phyloP scores from a whole-genome alignment of 2,329 filamentous ascomycete species.

The Scopulariopsis brevicaulis region DNA sequence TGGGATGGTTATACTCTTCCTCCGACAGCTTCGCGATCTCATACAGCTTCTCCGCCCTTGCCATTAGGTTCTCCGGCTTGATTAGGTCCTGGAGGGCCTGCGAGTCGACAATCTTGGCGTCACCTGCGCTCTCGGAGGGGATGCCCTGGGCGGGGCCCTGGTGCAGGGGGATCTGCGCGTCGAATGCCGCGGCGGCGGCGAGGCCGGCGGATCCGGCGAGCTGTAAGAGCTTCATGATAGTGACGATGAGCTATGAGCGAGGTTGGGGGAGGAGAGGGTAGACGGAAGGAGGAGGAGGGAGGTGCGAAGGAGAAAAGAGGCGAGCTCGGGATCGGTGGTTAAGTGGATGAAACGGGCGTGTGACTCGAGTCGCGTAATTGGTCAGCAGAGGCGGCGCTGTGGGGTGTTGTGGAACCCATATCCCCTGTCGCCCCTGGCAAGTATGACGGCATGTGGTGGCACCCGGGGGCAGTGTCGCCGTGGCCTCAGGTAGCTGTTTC shows the following conservation, averaged over 20 bases:
- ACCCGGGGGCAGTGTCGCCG: neutral
- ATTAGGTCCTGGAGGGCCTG: slow-evolving; percentile 46
- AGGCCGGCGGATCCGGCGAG: neutral
- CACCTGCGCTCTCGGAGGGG: neutral
- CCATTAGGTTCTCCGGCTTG: slow-evolving; percentile 39
- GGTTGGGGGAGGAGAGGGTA: neutral
- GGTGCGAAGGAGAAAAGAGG: neutral
- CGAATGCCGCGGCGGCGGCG: neutral
- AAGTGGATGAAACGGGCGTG: neutral
- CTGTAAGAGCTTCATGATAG: neutral
- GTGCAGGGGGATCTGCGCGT: neutral
- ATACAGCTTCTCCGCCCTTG: slow-evolving; percentile 49
- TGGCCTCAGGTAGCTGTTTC: neutral
- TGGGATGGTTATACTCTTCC: slow-evolving; percentile 55
- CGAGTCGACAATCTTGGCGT: slow-evolving; percentile 36
- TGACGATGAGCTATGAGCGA: neutral
- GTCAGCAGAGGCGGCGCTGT: neutral
- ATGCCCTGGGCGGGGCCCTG: neutral
- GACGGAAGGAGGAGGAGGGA: neutral
- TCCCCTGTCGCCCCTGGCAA: neutral
- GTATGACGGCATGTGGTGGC: neutral
- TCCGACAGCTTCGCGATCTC: slow-evolving; percentile 47
- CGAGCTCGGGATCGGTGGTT: neutral
- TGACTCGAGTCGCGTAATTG: neutral
- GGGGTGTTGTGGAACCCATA: neutral